A percentile compares a stretch with the other conserved stretches of the same genome.
Evolutionary conservation across 345 rosid species (phyloP).

Genomic region (Bruguiera gymnorhiza): DNA sequence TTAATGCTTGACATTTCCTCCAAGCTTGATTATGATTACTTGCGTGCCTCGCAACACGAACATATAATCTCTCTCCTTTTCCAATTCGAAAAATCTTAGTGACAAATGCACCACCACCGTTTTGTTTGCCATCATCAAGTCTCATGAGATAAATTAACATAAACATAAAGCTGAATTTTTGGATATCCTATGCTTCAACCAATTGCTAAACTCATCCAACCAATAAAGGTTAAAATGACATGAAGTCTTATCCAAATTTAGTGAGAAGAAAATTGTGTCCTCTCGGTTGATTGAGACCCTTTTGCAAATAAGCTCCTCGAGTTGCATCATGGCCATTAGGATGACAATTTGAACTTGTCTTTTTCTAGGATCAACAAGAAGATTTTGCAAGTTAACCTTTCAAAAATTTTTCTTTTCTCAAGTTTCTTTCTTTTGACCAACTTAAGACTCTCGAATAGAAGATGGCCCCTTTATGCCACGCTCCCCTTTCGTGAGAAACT

Average conservation of each 20-base stretch:
- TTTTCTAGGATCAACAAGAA: not conserved
- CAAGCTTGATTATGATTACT: not conserved
- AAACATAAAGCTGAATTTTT: conserved; percentile 6
- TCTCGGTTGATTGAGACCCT: conserved; percentile 4
- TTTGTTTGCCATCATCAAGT: not conserved
- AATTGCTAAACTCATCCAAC: conserved; percentile 1
- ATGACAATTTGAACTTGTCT: not conserved
- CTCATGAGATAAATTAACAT: not conserved
- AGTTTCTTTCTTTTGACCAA: too few species aligned
- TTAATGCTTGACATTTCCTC: not conserved
- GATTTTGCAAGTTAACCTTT: not conserved
- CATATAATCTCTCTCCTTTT: not conserved
- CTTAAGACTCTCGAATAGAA: too few species aligned
- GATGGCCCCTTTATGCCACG: too few species aligned
- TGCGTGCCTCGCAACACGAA: not conserved
- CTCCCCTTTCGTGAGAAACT: too few species aligned
- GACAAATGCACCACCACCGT: conserved; percentile 1
- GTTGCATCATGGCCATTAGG: conserved; percentile 10
- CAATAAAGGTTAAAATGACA: not conserved
- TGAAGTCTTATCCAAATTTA: not conserved
- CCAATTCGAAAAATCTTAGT: not conserved
- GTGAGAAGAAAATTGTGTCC: not conserved
- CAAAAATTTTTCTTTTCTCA: not conserved
- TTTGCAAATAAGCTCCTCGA: conserved; percentile 1
- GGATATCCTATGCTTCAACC: conserved; percentile 2